Percentiles rank a stretch among this genome's conserved stretches.
Conservation (phyloP, 352 stramenopile genomes). For the Globisporangium lucens region DNA sequence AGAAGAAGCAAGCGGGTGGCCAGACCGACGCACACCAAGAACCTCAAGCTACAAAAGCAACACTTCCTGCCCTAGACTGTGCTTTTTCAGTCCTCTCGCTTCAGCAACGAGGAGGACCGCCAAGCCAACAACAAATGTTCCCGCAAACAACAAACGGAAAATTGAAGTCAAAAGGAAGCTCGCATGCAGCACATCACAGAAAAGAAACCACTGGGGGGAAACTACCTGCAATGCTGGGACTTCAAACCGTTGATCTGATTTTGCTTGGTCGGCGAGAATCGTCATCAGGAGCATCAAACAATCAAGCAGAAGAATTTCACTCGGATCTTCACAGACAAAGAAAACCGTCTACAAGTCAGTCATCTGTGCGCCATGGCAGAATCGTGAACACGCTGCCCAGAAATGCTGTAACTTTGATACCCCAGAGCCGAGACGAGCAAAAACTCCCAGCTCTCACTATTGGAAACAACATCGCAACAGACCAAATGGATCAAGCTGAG, state of each 20-base stretch:
- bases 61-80: conserved; percentile 4
- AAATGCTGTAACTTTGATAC: conserved; percentile 6
- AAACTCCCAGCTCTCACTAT: conserved; percentile 14
- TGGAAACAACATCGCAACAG: conserved; percentile 17
- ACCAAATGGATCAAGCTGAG: conserved; percentile 39
- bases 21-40: neutral
- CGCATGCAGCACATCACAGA: neutral
- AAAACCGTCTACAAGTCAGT: conserved; percentile 11
- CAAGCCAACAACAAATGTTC: neutral
- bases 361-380: neutral
- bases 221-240: conserved; percentile 9
- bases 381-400: neutral
- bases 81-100: conserved; percentile 19
- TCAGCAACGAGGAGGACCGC: conserved; percentile 14
- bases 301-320: neutral
- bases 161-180: neutral
- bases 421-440: neutral
- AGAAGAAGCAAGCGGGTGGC: conserved; percentile 12
- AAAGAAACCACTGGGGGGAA: conserved; percentile 1
- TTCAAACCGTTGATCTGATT: conserved; percentile 10
- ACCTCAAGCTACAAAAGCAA: neutral
- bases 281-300: neutral
- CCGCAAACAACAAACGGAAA: neutral
- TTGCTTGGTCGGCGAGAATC: neutral
- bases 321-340: neutral